Evolutionary conservation across 2,329 filamentous ascomycete species (phyloP), one percentile per base, ranked within the genome.

Genomic region (Aspergillus texensis): DNA sequence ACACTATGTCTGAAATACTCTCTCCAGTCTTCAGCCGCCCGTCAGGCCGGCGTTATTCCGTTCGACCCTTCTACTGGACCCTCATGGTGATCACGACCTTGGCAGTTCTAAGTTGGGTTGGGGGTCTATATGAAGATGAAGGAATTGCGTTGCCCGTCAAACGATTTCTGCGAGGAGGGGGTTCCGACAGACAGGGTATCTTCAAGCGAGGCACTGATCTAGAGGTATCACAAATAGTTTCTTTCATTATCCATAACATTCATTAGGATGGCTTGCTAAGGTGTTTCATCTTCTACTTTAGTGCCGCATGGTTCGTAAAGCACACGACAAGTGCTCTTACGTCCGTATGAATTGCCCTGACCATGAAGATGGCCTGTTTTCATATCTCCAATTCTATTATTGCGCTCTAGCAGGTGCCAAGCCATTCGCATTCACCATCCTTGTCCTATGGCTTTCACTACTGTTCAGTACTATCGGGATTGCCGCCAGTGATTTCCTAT

Each of bases 381-480:
- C 92, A 30, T 99, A 99, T 79, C 86, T 98, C 54, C 85, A 89
- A 24, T 84, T 98, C 60, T 99, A 97, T 83, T 99, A 97, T 79
- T 99, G 95, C 83, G 81, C 82, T 50, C 83, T 96, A 39, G 82
- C 84, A 60, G 79, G 87, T 60, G 88, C 83, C 16, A 89, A 92
- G 73, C 89, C 91, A 0, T 67, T 96, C 53, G 93, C 91, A n/a
- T 96, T 99, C 73, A 75, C 83, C 26, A 81, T 96, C 48, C 83
- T 99, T 53, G 85, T 92, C 19, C 71, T 89, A 64, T 99, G 95
- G 95, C 86, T 97, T 8, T 91, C 88, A 43, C 82, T 98, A 60
- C 87, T 99, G 9, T 99, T 99, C 80, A 94, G 91, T 70, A 98
- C 95, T 16, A 97, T 99, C 68, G 95, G 95, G 64, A 97, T 99